Conservation (phyloP, 2,329 filamentous ascomycete species). For the Dothideomycetidae sp. region DNA sequence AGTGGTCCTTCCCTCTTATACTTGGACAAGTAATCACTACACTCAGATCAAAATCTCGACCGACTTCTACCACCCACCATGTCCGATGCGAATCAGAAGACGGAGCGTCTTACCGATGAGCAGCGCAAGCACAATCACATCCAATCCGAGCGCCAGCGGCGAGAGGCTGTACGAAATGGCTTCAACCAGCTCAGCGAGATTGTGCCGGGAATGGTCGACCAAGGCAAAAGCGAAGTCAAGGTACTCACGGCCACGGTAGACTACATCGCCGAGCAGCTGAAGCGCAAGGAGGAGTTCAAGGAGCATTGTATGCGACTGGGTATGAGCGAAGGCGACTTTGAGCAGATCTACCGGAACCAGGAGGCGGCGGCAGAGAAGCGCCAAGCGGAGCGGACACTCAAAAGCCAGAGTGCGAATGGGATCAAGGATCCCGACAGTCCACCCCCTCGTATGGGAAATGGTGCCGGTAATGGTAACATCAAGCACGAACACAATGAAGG, state of each 20-base stretch:
- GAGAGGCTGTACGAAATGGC: constrained; percentile 63
- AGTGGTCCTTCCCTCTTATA: too few relatives aligned
- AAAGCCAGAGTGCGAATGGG: neutral
- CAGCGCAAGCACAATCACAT: constrained; percentile 66
- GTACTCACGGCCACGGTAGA: constrained; percentile 49
- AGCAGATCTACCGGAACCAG: constrained; percentile 14
- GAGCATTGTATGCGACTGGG: constrained; percentile 23
- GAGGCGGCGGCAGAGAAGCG: constrained; percentile 8
- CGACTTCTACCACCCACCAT: constrained; percentile 12
- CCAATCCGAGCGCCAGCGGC: constrained; percentile 51
- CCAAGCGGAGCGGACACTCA: constrained; percentile 6
- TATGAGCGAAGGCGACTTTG: constrained; percentile 15
- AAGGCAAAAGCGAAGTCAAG: constrained; percentile 70
- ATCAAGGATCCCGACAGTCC: constrained; percentile 5
- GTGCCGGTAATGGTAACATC: neutral
- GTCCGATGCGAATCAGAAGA: constrained; percentile 28
- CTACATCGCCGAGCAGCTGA: constrained; percentile 29
- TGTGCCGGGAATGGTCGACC: constrained; percentile 68
- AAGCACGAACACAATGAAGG: constrained; percentile 3
- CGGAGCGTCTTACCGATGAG: constrained; percentile 51
- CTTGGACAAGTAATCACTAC: too few relatives aligned
- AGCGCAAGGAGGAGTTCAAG: constrained; percentile 19
- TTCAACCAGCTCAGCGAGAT: constrained; percentile 70
- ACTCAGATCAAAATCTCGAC: too few relatives aligned
- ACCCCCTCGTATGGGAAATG: neutral